phyloP scores from a whole-genome alignment of 116 monocot species.

The Dioscorea cayenensis region DNA sequence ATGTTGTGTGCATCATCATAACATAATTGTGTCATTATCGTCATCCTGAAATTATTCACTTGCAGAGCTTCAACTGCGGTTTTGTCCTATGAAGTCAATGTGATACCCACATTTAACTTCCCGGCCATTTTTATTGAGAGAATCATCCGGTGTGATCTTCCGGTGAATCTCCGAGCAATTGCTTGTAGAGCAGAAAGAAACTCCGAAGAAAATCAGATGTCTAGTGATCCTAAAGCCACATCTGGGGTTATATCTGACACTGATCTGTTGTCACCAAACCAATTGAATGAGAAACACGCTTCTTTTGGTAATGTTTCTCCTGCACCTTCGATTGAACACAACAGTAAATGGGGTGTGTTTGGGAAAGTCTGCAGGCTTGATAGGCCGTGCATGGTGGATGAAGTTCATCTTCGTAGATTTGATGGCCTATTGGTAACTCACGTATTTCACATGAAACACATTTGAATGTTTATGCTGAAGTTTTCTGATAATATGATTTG shows the following conservation, averaged over 20 bases:
- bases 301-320: conserved; percentile 7
- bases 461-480: conserved; percentile 8
- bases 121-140: conserved; percentile 90
- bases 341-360: conserved; percentile 74
- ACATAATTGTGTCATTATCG: not conserved
- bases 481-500: conserved; percentile 24
- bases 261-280: conserved; percentile 8
- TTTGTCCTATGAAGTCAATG: conserved; percentile 82
- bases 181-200: conserved; percentile 71
- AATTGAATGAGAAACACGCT: conserved; percentile 21
- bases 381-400: conserved; percentile 83
- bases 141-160: conserved; percentile 94
- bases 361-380: conserved; percentile 81
- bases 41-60: conserved; percentile 1
- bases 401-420: conserved; percentile 95
- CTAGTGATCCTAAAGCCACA: conserved; percentile 1
- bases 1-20: not conserved
- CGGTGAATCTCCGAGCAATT: conserved; percentile 81
- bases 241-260: conserved; percentile 5
- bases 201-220: conserved; percentile 12
- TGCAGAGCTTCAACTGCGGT: conserved; percentile 58
- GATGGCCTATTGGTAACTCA: conserved; percentile 87
- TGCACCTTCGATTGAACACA: conserved; percentile 33
- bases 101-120: conserved; percentile 86
- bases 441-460: conserved; percentile 10